These are phyloP conservation scores for Rhodotorula toruloides DNA, from an alignment of 768 basidiomycete genomes.

Conservation along the genomic window DNA sequence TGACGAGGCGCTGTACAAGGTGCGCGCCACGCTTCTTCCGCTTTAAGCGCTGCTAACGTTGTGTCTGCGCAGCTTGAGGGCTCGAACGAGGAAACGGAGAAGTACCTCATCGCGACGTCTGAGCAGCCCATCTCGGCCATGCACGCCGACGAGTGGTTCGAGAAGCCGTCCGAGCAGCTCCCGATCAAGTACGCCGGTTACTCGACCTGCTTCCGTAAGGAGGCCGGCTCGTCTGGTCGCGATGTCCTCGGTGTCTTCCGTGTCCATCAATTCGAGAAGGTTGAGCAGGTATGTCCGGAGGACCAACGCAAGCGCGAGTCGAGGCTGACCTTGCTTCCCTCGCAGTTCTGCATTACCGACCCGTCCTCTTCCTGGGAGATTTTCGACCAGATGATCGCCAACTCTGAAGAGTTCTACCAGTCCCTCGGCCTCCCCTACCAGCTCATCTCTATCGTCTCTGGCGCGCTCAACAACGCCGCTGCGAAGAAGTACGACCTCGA, in stretches of 20 bases:
- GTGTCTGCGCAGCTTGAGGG: conserved; percentile 63
- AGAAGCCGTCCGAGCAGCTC: conserved; percentile 82
- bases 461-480: conserved; percentile 92
- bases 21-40: background rate
- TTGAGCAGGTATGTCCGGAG: conserved; percentile 69
- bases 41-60: too few species aligned
- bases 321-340: background rate
- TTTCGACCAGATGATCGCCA: conserved; percentile 83
- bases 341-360: conserved; percentile 85
- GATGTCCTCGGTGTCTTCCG: conserved; percentile 99
- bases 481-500: conserved; percentile 96
- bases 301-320: background rate
- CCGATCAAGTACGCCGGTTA: conserved; percentile 66
- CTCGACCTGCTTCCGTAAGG: conserved; percentile 94
- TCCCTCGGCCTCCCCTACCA: conserved; percentile 87
- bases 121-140: conserved; percentile 97
- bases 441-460: conserved; percentile 88
- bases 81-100: conserved; percentile 63
- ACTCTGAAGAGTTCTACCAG: conserved; percentile 92
- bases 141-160: conserved; percentile 97
- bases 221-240: conserved; percentile 92
- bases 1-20: conserved; percentile 77
- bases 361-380: conserved; percentile 91
- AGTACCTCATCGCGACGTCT: conserved; percentile 97
- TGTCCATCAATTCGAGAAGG: conserved; percentile 98